These are phyloP conservation scores for Alternaria gaisen DNA, from an alignment of 2,329 filamentous ascomycete species.

Conservation along the genomic window DNA sequence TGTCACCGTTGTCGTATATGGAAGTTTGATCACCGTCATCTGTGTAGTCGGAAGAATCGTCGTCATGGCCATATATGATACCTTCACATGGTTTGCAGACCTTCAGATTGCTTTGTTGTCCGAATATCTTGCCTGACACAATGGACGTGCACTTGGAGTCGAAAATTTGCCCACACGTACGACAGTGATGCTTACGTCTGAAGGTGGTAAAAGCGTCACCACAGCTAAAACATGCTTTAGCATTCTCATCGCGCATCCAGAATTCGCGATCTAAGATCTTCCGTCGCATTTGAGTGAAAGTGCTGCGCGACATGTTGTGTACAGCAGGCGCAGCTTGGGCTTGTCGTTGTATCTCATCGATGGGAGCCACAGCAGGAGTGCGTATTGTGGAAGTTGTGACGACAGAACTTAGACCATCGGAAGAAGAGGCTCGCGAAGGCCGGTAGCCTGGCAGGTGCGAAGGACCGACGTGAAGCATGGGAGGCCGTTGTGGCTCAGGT, in stretches of 20 bases:
- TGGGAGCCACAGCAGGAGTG: conserved; percentile 40
- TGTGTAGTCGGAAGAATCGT: conserved; percentile 91
- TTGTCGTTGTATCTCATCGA: conserved; percentile 42
- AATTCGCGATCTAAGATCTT: conserved; percentile 94
- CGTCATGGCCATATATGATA: conserved; percentile 89
- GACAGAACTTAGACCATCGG: conserved; percentile 54
- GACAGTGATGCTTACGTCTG: conserved; percentile 94
- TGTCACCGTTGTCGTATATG: conserved; percentile 56
- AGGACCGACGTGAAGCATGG: conserved; percentile 54
- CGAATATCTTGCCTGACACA: conserved; percentile 88
- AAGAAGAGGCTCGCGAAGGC: conserved; percentile 57
- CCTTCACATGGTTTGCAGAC: conserved; percentile 93
- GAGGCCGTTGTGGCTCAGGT: conserved; percentile 48
- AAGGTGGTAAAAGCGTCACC: conserved; percentile 92
- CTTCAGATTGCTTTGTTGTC: conserved; percentile 81
- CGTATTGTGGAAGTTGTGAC: conserved; percentile 46
- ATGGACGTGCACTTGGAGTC: conserved; percentile 94
- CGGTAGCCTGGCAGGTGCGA: conserved; percentile 60
- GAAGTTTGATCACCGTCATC: conserved; percentile 75
- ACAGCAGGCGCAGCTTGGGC: conserved; percentile 30
- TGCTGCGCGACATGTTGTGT: conserved; percentile 52
- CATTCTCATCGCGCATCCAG: conserved; percentile 99
- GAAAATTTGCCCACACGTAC: conserved; percentile 96
- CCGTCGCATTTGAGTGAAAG: conserved; percentile 72
- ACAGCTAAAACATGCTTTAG: conserved; percentile 95